Evolutionary conservation across 805 yeast species (phyloP), one percentile per base, ranked within the genome.

Genomic region (Candida yuanshanica): DNA sequence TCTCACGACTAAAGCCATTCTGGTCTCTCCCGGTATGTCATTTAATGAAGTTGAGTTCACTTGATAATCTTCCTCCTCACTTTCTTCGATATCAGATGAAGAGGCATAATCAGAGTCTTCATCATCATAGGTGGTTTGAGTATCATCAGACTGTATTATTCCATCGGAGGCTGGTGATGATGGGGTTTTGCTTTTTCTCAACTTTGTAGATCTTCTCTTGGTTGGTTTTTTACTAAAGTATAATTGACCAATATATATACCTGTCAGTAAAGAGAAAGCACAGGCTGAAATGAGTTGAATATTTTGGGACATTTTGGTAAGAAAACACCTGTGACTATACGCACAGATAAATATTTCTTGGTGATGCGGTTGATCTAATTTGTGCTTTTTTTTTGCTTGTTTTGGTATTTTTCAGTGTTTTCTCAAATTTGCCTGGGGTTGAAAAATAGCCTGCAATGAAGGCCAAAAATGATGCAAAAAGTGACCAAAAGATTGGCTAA

Each of bases 1-100:
- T 45, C 99, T 78, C 5, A 93, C 88, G 4, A 89, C 79, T 20
- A 93, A 67, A 0, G 93, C 89, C 96, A 91, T 83, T 53, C 84
- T 68, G 11, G 83, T 86, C 58, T 84, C 93, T 1, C 93, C 95
- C 1, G 84, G 84, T 3, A 83, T 64, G 14, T 74, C 79, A 51
- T 83, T 83, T 48, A 85, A 63, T 2, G 75, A 62, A 0, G 67
- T 62, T 0, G 88, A 80, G 48, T 83, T 76, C 36, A 83, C 69
- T 39, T 78, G 83, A 23, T 73, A 58, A 21, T 73, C 80, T 37
- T 70, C 76, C 18, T 77, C 81, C 11, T 69, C 72, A 4, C 69
- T 75, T 16, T 67, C 75, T 20, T 64, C 69, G 4, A 61, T 61
- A 17, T 68, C 73, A 4, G 64, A 66, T 1, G 61, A 63, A 3